A percentile compares a stretch with the other conserved stretches of the same genome.
phyloP scores from a whole-genome alignment of 352 stramenopile species.

The Pythium chondricola region DNA sequence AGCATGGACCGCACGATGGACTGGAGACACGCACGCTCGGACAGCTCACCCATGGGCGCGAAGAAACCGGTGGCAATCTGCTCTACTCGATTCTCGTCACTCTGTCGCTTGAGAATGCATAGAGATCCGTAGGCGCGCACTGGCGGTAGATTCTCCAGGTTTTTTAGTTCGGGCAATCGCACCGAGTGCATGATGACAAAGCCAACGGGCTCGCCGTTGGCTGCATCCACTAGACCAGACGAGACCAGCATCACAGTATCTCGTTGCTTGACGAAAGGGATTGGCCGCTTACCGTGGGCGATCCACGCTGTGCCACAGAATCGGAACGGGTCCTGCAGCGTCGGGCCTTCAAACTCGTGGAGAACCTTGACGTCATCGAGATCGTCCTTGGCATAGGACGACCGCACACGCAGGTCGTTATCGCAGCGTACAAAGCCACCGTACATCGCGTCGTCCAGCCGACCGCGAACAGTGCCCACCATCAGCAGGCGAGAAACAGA shows the following conservation, averaged over 20 bases:
- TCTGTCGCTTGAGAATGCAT: neutral
- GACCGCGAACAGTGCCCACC: neutral
- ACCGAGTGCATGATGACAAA: slow-evolving; percentile 6
- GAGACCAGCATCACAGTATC: neutral
- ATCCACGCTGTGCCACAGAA: neutral
- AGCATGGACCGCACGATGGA: neutral
- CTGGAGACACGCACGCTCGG: neutral
- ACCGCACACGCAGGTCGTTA: neutral
- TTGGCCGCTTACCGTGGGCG: neutral
- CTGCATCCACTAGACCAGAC: neutral
- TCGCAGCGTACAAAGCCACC: neutral
- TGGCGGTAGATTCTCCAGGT: neutral
- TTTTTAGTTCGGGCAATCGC: neutral
- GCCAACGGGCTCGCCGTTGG: neutral
- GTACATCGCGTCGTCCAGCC: neutral
- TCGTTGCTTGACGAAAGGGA: neutral
- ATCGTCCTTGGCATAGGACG: neutral
- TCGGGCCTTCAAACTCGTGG: neutral
- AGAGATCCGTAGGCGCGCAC: neutral
- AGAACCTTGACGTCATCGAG: neutral
- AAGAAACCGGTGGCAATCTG: neutral
- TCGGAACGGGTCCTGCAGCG: neutral
- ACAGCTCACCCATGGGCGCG: neutral
- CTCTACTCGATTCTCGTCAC: neutral
- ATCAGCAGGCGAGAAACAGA: neutral